Evolutionary conservation across 2,329 filamentous ascomycete species (phyloP).

Genomic region (Aspergillus unguis): DNA sequence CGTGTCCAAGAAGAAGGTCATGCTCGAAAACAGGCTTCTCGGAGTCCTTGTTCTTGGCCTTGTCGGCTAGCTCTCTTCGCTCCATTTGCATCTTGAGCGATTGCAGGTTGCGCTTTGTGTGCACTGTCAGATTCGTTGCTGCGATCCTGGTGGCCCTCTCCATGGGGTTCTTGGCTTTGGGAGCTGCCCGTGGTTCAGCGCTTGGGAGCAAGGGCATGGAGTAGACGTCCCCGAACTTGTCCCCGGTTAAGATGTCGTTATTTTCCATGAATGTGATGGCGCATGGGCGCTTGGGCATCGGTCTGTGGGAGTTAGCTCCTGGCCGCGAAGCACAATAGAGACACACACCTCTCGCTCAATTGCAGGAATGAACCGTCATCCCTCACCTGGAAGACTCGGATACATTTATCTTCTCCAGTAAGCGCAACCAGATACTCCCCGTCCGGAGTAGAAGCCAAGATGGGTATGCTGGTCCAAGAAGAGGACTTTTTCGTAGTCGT

Average conservation of each 20-base stretch:
- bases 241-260: slow-evolving; percentile 72
- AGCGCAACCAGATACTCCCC: slow-evolving; percentile 70
- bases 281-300: slow-evolving; percentile 86
- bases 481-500: slow-evolving; percentile 22
- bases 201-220: slow-evolving; percentile 67
- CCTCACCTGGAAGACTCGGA: slow-evolving; percentile 75
- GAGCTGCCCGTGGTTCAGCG: slow-evolving; percentile 30
- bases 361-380: slow-evolving; percentile 60
- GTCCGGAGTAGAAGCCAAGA: slow-evolving; percentile 62
- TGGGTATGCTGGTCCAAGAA: slow-evolving; percentile 62
- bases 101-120: slow-evolving; percentile 58
- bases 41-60: slow-evolving; percentile 35
- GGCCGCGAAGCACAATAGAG: neutral
- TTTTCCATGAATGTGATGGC: slow-evolving; percentile 69
- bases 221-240: slow-evolving; percentile 98
- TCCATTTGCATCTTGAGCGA: slow-evolving; percentile 57
- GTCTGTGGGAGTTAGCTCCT: slow-evolving; percentile 46
- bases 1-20: slow-evolving; percentile 80
- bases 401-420: slow-evolving; percentile 85
- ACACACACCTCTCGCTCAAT: slow-evolving; percentile 66
- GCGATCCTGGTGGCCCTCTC: slow-evolving; percentile 48
- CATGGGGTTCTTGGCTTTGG: slow-evolving; percentile 21
- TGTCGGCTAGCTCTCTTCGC: slow-evolving; percentile 39
- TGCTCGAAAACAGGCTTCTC: slow-evolving; percentile 63
- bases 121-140: slow-evolving; percentile 58